Conservation (phyloP, 2,329 filamentous ascomycete species). For the Fusarium algeriense region DNA sequence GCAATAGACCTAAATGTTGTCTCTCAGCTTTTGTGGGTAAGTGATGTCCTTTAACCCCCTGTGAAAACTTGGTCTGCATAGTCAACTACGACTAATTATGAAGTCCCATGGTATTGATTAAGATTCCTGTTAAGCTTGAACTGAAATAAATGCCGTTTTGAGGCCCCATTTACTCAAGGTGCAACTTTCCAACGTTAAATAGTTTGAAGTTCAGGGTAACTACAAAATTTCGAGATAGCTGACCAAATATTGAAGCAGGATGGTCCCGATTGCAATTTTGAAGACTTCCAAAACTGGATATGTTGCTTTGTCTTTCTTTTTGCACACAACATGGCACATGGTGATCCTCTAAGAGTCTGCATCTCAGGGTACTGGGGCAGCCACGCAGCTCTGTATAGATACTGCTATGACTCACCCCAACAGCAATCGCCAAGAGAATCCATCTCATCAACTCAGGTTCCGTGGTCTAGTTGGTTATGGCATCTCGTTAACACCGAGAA, state of each 20-base stretch:
- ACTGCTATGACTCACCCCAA: accelerated
- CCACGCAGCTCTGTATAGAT: neutral
- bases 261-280: too few relatives aligned
- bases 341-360: neutral
- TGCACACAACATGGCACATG: accelerated
- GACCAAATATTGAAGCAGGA: accelerated
- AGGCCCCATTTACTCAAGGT: too few relatives aligned
- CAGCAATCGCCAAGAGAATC: neutral
- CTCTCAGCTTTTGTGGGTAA: too few relatives aligned
- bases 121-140: too few relatives aligned
- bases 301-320: accelerated
- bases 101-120: too few relatives aligned
- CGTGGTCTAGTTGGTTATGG: conserved; percentile 45
- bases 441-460: conserved; percentile 6
- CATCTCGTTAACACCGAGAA: conserved; percentile 44
- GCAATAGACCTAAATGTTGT: too few relatives aligned
- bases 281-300: too few relatives aligned
- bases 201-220: neutral
- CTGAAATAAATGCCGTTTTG: too few relatives aligned
- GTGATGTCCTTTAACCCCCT: too few relatives aligned
- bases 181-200: too few relatives aligned
- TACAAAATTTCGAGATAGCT: neutral
- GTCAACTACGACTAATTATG: too few relatives aligned
- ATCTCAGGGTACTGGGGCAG: accelerated
- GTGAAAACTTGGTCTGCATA: too few relatives aligned